phyloP scores from a whole-genome alignment of 2,329 filamentous ascomycete species.

The Colletotrichum tabaci region DNA sequence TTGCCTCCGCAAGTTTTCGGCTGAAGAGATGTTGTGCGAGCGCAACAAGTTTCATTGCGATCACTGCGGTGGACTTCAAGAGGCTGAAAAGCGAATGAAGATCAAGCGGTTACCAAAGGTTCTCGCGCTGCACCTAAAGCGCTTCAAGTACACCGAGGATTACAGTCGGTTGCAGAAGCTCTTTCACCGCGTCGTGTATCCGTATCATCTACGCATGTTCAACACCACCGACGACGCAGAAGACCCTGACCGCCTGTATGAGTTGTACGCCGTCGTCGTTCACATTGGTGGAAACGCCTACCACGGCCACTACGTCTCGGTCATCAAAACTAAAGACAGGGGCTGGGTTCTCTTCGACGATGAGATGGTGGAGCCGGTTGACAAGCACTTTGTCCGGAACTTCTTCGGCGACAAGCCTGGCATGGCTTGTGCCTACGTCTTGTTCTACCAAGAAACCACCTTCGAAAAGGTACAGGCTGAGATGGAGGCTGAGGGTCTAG shows the following conservation, averaged over 20 bases:
- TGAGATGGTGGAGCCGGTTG: conserved; percentile 97
- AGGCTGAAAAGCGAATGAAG: conserved; percentile 99
- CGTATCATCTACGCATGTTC: conserved; percentile 95
- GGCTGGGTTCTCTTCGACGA: conserved; percentile 98
- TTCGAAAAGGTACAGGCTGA: conserved; percentile 79
- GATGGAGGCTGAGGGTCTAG: conserved; percentile 84
- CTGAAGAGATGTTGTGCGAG: conserved; percentile 98
- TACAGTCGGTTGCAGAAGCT: conserved; percentile 94
- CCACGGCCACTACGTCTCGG: conserved; percentile 97
- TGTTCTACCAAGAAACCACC: conserved; percentile 96
- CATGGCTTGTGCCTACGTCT: conserved; percentile 93
- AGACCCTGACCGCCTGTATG: conserved; percentile 93
- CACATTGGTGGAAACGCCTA: conserved; percentile 98
- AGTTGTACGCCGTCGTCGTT: conserved; percentile 96
- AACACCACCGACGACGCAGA: conserved; percentile 97
- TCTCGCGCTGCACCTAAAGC: conserved; percentile 91
- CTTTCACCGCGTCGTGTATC: conserved; percentile 96
- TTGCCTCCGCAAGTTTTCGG: conserved; percentile 94
- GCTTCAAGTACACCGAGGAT: conserved; percentile 99
- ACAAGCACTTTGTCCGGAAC: conserved; percentile 95
- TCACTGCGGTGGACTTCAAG: conserved; percentile 94
- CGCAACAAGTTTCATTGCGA: conserved; percentile 99
- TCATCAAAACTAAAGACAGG: conserved; percentile 96
- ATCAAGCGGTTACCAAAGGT: conserved; percentile 95
- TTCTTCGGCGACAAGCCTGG: conserved; percentile 96